A percentile compares a stretch with the other conserved stretches of the same genome.
These are phyloP conservation scores for Mycena indigotica DNA, from an alignment of 768 basidiomycete genomes.

Conservation along the genomic window DNA sequence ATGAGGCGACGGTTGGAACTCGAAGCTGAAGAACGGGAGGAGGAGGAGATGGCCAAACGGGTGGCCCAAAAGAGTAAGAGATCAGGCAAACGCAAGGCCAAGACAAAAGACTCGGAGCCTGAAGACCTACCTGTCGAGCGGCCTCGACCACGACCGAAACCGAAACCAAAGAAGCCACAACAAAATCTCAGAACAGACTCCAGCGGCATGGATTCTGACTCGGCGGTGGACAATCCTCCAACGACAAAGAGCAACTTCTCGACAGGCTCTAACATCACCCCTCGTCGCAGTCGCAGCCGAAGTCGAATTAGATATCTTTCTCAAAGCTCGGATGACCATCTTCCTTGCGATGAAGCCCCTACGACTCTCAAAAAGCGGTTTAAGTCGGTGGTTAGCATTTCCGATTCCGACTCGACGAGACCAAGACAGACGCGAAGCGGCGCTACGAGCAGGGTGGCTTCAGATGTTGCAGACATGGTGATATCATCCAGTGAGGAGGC, in stretches of 20 bases:
- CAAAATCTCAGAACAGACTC: conserved; percentile 1
- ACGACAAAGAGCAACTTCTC: background rate
- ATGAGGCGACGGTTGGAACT: conserved; percentile 54
- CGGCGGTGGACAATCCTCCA: background rate
- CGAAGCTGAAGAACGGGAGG: conserved; percentile 42
- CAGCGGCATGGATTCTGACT: background rate
- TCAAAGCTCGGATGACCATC: background rate
- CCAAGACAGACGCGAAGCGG: background rate
- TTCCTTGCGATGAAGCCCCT: background rate
- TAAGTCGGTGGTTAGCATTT: background rate
- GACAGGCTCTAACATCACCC: background rate
- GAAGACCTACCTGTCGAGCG: background rate
- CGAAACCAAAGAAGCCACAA: conserved; percentile 28
- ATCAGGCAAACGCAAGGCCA: background rate
- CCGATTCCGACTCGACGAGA: background rate
- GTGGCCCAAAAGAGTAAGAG: conserved; percentile 14
- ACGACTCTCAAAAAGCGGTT: background rate
- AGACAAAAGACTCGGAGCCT: conserved; percentile 14
- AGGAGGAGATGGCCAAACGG: conserved; percentile 23
- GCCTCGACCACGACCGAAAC: conserved; percentile 21
- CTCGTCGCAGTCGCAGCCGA: background rate
- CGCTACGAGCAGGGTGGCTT: background rate
- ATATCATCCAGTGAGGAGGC: background rate
- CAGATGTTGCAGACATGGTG: background rate
- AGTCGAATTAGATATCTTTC: background rate